Evolutionary conservation across 148 eudicot species (phyloP).

Genomic region (Rhododendron ferrugineum): DNA sequence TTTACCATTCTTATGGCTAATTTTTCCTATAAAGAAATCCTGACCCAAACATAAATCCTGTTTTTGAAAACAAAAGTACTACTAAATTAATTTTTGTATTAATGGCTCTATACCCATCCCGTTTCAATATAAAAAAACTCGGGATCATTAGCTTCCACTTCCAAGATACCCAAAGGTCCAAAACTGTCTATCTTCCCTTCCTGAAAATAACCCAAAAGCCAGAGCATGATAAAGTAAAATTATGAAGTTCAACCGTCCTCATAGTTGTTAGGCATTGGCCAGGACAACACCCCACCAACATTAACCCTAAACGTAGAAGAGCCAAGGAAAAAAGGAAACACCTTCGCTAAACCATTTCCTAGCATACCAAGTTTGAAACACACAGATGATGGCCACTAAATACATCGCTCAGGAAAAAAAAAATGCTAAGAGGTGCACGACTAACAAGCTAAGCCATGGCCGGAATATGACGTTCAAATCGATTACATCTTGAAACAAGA

Average conservation of each 20-base stretch:
- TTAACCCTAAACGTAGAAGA: neutral
- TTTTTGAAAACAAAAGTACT: too few species aligned
- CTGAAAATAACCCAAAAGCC: neutral
- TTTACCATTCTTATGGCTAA: too few species aligned
- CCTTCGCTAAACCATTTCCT: neutral
- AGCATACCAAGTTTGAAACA: neutral
- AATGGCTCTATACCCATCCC: neutral
- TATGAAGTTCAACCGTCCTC: neutral
- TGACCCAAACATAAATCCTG: too few species aligned
- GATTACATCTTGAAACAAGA: slow-evolving; percentile 11
- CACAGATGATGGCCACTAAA: slow-evolving; percentile 1
- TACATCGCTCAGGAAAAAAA: neutral
- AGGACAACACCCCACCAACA: neutral
- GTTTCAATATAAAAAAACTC: neutral
- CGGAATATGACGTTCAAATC: slow-evolving; percentile 8
- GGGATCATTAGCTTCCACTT: neutral
- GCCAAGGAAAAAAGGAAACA: neutral
- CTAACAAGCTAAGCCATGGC: slow-evolving; percentile 15
- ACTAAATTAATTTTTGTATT: too few species aligned
- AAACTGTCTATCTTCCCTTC: neutral
- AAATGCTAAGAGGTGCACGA: slow-evolving; percentile 7
- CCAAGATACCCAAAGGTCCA: neutral
- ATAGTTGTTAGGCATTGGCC: neutral
- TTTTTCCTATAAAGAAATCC: too few species aligned
- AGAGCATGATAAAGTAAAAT: neutral